Evolutionary conservation across 805 yeast genomes (phyloP).

Genomic region (Zygotorulaspora florentina): DNA sequence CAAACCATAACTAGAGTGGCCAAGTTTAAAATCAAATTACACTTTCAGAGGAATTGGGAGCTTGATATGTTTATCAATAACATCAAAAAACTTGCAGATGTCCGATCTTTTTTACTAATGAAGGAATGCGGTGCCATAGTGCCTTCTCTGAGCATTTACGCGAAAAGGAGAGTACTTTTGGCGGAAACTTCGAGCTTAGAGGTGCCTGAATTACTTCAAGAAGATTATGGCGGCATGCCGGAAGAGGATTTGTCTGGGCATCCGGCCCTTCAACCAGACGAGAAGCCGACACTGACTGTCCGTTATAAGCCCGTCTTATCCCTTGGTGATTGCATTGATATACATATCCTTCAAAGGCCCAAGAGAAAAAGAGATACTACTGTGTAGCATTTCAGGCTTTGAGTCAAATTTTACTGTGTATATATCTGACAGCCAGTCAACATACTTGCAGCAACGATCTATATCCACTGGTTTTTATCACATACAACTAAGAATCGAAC

Average conservation of each 20-base stretch:
- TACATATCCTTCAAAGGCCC: conserved; percentile 33
- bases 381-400: not conserved
- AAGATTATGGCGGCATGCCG: conserved; percentile 6
- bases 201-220: conserved; percentile 10
- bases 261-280: conserved; percentile 9
- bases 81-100: conserved; percentile 21
- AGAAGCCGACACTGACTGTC: conserved; percentile 25
- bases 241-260: not conserved
- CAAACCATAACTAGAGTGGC: conserved; percentile 25
- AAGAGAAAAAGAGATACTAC: conserved; percentile 19
- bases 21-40: conserved; percentile 26
- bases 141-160: conserved; percentile 4
- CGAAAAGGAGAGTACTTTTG: conserved; percentile 9
- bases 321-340: conserved; percentile 27
- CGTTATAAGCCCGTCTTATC: conserved; percentile 23
- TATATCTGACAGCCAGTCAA: too few species aligned
- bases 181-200: conserved; percentile 3
- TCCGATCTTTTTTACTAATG: conserved; percentile 25
- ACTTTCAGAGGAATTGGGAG: conserved; percentile 30
- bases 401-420: too few species aligned
- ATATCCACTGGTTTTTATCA: too few species aligned
- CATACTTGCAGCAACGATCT: too few species aligned
- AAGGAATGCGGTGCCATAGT: conserved; percentile 5
- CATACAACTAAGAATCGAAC: too few species aligned
- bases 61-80: conserved; percentile 30